Base-by-base conservation (phyloP, 2,329 filamentous ascomycete genomes). In the Rhexocercosporidium sp. region DNA sequence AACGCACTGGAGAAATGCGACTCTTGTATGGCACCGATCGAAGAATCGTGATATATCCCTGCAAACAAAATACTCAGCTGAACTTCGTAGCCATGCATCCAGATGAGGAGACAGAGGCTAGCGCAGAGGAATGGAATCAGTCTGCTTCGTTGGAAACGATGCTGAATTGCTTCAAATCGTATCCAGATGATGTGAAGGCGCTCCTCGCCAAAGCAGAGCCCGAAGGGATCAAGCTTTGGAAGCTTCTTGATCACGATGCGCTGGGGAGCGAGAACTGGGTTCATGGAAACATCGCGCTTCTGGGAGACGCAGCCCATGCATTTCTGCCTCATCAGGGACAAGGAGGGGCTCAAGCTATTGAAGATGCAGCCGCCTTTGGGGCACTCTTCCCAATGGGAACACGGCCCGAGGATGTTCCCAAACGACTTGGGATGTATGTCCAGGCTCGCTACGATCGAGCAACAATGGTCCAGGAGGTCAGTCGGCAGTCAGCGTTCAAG, bases 221-320 rank as follows among this genome's bases (percentile, higher is more conserved):
- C 0, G 73, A 78, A 0, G 79, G 79, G 0, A 72, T 89, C 22
- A 87, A 85, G 64, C 78, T 87, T 0, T 90, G 87, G 87, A 83
- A 82, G 25, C 76, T 90, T 1, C 75, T 89, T 3, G 90, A 92
- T 69, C 90, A 90, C 85, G 82, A 86, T 3, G 78, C 81, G 0
- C 76, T 92, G 18, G 82, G 84, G 0, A 81, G 78, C 0, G 49
- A 56, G 25, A 49, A 62, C 46, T 92, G 88, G 85, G 79, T 81
- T 0, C 82, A 84, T 2, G 84, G 78, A 0, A 82, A 80, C 5
- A 74, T 91, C 20, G 87, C 83, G 0, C 76, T 91, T 0, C 76
- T 92, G 0, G 90, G 90, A 0, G 90, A 92, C 72, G 88, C 90
- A 0, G 89, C 88, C 0, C 90, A 92, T 75, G 88, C 90, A 0